Evolutionary conservation across 257 asterid genomes (phyloP).

Genomic region (Cordia subcordata): DNA sequence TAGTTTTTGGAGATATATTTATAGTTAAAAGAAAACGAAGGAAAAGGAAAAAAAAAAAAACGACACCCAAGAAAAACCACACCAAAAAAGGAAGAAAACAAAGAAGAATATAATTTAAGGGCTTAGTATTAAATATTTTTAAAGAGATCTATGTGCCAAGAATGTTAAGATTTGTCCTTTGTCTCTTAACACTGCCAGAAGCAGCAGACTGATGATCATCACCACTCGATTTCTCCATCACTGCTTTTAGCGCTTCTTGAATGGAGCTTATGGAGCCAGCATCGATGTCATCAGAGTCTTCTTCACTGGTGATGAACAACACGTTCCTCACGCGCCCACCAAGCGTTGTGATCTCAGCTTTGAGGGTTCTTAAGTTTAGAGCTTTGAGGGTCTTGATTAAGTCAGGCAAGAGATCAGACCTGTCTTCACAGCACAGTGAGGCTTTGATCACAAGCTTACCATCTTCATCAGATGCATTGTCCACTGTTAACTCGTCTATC

Average conservation of each 20-base stretch:
- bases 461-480: conserved; percentile 56
- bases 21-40: no score
- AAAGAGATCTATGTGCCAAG: conserved; percentile 35
- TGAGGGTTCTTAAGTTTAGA: conserved; percentile 48
- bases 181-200: conserved; percentile 67
- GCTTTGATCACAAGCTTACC: conserved; percentile 64
- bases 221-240: conserved; percentile 60
- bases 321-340: conserved; percentile 83
- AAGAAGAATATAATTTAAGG: neutral
- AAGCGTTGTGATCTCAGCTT: conserved; percentile 76
- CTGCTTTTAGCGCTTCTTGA: conserved; percentile 75
- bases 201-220: conserved; percentile 38
- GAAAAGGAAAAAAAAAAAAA: conserved; percentile 17
- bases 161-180: conserved; percentile 57
- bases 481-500: conserved; percentile 64
- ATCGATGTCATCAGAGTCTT: conserved; percentile 15
- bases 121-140: neutral
- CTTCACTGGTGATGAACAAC: conserved; percentile 60
- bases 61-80: conserved; percentile 9
- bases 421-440: conserved; percentile 79
- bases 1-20: no score
- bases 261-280: conserved; percentile 39
- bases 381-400: conserved; percentile 71
- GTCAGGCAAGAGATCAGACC: conserved; percentile 75
- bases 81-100: neutral